Percentiles rank a stretch among this genome's conserved stretches.
Conservation (phyloP, 2,329 filamentous ascomycete genomes). For the Teratosphaeria nubilosa region DNA sequence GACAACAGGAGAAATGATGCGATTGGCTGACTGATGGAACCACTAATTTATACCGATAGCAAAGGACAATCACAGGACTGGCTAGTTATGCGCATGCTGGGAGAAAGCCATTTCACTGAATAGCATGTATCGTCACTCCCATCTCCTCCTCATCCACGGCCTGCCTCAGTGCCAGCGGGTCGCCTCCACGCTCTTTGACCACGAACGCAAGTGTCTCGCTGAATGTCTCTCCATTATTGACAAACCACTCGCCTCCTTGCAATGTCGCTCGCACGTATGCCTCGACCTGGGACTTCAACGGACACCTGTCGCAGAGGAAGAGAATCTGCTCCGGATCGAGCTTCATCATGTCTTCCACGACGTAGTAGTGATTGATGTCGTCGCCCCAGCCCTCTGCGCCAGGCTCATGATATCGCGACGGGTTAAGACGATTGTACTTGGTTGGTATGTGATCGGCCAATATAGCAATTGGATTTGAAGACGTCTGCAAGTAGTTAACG, state of each 20-base stretch:
- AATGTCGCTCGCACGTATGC: constrained; percentile 34
- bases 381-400: constrained; percentile 55
- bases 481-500: constrained; percentile 25
- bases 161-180: constrained; percentile 49
- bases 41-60: not conserved
- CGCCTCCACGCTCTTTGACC: constrained; percentile 44
- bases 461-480: constrained; percentile 1
- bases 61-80: not conserved
- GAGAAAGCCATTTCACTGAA: not conserved
- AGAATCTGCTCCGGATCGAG: constrained; percentile 51
- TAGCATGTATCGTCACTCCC: constrained; percentile 45
- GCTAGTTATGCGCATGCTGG: not conserved
- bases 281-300: constrained; percentile 48
- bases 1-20: too few species aligned
- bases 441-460: constrained; percentile 20
- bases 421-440: constrained; percentile 37
- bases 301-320: constrained; percentile 46
- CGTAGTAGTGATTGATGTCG: constrained; percentile 53
- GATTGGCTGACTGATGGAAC: too few species aligned
- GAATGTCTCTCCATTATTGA: constrained; percentile 54
- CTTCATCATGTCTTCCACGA: constrained; percentile 56
- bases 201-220: constrained; percentile 50
- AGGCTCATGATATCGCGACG: constrained; percentile 40
- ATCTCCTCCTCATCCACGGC: constrained; percentile 59
- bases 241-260: constrained; percentile 46